A percentile compares a stretch with the other conserved stretches of the same genome.
These are phyloP conservation scores for Termitomyces sp. DNA, from an alignment of 768 basidiomycete species.

Conservation along the genomic window DNA sequence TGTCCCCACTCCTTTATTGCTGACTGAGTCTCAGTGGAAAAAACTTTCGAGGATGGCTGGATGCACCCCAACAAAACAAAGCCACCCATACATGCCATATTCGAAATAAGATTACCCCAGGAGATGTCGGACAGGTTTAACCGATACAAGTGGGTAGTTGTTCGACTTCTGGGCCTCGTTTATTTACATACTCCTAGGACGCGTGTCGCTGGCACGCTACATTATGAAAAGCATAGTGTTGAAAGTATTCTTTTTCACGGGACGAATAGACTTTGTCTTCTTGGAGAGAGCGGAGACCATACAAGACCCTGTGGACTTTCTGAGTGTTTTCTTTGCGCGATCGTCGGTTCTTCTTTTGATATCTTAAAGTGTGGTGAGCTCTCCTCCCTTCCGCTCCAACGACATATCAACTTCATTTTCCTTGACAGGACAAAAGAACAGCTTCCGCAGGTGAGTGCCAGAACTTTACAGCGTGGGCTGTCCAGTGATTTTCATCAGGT, in stretches of 20 bases:
- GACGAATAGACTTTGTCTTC: constrained; percentile 50
- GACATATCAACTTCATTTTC: background rate
- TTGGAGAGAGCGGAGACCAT: constrained; percentile 47
- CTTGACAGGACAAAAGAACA: constrained; percentile 34
- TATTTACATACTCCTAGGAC: constrained; percentile 17
- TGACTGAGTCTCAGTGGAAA: constrained; percentile 11
- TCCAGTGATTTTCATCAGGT: constrained; percentile 27
- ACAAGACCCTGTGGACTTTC: constrained; percentile 42
- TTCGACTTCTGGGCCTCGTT: background rate
- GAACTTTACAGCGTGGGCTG: background rate
- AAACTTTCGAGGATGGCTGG: constrained; percentile 16
- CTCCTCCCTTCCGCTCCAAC: background rate
- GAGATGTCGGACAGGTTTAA: constrained; percentile 12
- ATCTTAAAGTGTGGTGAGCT: constrained; percentile 46
- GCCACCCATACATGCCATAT: constrained; percentile 14
- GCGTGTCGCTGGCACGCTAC: constrained; percentile 21
- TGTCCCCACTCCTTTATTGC: background rate
- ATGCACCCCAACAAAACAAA: constrained; percentile 14
- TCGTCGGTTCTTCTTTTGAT: constrained; percentile 57
- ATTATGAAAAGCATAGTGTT: constrained; percentile 20
- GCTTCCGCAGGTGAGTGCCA: constrained; percentile 40
- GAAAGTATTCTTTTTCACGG: constrained; percentile 66
- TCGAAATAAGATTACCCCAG: constrained; percentile 11
- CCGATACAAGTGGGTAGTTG: constrained; percentile 10
- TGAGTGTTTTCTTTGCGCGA: constrained; percentile 49